Base-by-base conservation (phyloP, 2,329 filamentous ascomycete genomes). In the Claviceps sp. region DNA sequence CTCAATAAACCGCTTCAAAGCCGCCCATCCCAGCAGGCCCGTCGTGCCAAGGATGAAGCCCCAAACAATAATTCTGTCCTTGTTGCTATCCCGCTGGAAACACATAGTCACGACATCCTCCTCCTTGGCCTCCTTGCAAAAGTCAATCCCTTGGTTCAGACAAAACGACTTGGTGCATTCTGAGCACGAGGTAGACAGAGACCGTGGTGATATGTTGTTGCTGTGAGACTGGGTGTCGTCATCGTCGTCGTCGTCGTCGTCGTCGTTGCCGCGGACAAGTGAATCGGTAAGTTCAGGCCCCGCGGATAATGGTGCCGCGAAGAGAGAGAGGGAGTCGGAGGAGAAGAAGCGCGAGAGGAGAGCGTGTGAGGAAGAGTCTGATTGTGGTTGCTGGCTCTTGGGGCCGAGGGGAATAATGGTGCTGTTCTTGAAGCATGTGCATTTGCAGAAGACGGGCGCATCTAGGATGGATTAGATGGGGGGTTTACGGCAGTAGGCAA, bases 381-480 rank as follows among this genome's bases (percentile, higher is more conserved):
- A 55, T 60, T 60, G 57, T 51, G 59, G 51, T 50, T 66, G 60
- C 54, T 72, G 66, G 3, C 57, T 52, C 22, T 57, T 55, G 16
- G 75, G 73, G n/a, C 72, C 76, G 9, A 83, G 73, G 14, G 76
- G 72, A 61, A 84, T 81, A 60, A 84, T 81, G 57, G 79, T 84
- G 72, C 77, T 81, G 70, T 84, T 84, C 59, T 78, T 79, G 70
- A 82, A 82, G 69, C 81, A 84, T 58, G 79, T 84, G 69, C 81
- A 84, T 73, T 84, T 84, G 72, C 81, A 84, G 64, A 84, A 84
- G 2, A 77, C 78, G 18, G 78, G 79, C 44, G 78, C 75, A 36
- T 76, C 79, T 83, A 42, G 57, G 63, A 62, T 55, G 52, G 48
- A 11, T 40, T 16, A 4, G 43, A n/a, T 22, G 18, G 40, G 38